Evolutionary conservation across 192 early-diverging fungal genomes (phyloP).

Genomic region (Polychytrium aggregatum): DNA sequence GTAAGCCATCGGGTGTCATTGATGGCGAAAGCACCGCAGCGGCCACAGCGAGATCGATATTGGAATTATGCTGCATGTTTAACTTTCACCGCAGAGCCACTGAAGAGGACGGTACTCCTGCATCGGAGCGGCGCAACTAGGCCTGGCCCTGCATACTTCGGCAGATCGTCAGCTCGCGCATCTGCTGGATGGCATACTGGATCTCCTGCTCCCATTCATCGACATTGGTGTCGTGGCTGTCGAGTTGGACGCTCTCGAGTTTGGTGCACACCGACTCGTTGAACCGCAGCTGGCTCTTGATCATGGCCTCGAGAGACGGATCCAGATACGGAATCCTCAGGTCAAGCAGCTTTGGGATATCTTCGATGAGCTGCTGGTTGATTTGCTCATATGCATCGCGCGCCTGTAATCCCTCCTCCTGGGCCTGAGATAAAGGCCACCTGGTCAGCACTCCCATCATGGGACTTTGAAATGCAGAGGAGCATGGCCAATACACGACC

Average conservation of each 20-base stretch:
- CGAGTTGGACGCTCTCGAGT: slow-evolving; percentile 49
- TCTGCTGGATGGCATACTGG: slow-evolving; percentile 73
- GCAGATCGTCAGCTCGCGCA: slow-evolving; percentile 86
- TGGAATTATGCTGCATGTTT: too few relatives aligned
- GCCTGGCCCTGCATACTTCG: too few relatives aligned
- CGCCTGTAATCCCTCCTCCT: slow-evolving; percentile 65
- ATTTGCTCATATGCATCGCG: slow-evolving; percentile 68
- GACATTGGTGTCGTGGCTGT: slow-evolving; percentile 36
- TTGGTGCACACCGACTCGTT: slow-evolving; percentile 68
- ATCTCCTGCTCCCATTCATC: slow-evolving; percentile 54
- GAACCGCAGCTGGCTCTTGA: slow-evolving; percentile 88
- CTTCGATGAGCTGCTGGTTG: slow-evolving; percentile 68
- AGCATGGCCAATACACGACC: too few relatives aligned
- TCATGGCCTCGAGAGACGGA: slow-evolving; percentile 91
- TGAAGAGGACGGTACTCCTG: too few relatives aligned
- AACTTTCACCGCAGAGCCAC: too few relatives aligned
- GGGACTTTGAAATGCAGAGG: too few relatives aligned
- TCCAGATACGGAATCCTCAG: slow-evolving; percentile 81
- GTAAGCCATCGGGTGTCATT: too few relatives aligned
- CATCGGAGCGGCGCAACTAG: too few relatives aligned
- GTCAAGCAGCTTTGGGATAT: slow-evolving; percentile 86
- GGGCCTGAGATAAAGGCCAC: too few relatives aligned
- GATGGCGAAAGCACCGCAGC: too few relatives aligned
- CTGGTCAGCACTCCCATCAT: too few relatives aligned
- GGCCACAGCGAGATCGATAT: too few relatives aligned